Conservation (phyloP, 306 rosid species). For the Cicer chorassanicum region DNA sequence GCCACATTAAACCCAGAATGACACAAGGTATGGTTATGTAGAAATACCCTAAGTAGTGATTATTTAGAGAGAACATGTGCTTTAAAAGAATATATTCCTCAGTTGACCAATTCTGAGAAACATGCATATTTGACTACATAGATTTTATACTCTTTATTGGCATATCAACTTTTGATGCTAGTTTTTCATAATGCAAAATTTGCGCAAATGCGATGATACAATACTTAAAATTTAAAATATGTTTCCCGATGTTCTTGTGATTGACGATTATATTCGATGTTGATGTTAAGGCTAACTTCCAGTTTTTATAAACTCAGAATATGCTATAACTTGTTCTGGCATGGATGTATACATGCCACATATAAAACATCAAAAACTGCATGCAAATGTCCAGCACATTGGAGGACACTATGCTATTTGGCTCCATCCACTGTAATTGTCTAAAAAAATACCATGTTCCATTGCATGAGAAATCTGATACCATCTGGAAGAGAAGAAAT, state of each 20-base stretch:
- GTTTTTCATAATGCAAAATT: constrained; percentile 26
- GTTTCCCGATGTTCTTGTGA: not conserved
- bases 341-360: not conserved
- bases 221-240: not conserved
- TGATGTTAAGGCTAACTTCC: not conserved
- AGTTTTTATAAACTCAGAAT: not conserved
- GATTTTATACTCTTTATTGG: constrained; percentile 16
- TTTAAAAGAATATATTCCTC: constrained; percentile 24
- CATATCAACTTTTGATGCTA: constrained; percentile 1
- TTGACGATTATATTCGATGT: not conserved
- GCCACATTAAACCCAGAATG: constrained; percentile 37
- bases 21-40: constrained; percentile 42
- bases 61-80: constrained; percentile 5
- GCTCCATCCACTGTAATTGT: not conserved
- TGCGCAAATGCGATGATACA: not conserved
- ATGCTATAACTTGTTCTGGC: not conserved
- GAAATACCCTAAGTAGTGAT: not conserved
- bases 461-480: not conserved
- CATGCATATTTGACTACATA: constrained; percentile 11
- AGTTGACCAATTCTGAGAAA: not conserved
- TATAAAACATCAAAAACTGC: not conserved
- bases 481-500: constrained; percentile 4
- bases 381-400: not conserved
- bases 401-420: not conserved
- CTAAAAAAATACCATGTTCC: not conserved